Conservation (phyloP, 176 grass and related monocot genomes). For the Oryza longistaminata region DNA sequence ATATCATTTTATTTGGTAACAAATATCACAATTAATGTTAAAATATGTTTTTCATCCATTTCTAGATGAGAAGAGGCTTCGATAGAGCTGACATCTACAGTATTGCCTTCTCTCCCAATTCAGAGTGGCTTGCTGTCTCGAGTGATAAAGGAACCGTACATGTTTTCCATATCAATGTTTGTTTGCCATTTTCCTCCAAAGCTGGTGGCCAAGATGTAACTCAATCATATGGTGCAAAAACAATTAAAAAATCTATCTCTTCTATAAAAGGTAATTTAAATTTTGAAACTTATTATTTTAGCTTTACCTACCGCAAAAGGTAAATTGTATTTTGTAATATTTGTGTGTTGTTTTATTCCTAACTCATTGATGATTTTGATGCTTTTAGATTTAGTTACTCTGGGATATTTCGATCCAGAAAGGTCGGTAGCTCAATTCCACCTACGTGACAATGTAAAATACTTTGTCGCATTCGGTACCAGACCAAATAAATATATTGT, state of each 20-base stretch:
- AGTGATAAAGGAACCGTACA: slow-evolving; percentile 86
- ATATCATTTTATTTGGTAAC: too few species aligned
- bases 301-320: not conserved
- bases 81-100: slow-evolving; percentile 71
- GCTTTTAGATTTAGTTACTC: slow-evolving; percentile 43
- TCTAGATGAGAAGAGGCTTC: slow-evolving; percentile 67
- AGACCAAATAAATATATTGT: slow-evolving; percentile 59
- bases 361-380: not conserved
- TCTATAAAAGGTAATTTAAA: slow-evolving; percentile 50
- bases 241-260: slow-evolving; percentile 31
- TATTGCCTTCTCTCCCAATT: slow-evolving; percentile 69
- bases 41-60: not conserved
- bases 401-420: slow-evolving; percentile 75
- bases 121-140: slow-evolving; percentile 70
- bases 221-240: not conserved
- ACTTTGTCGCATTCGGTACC: slow-evolving; percentile 63
- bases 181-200: slow-evolving; percentile 18
- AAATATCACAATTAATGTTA: too few species aligned
- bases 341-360: not conserved
- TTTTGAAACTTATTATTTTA: not conserved
- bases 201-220: not conserved
- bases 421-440: slow-evolving; percentile 66
- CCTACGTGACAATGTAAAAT: slow-evolving; percentile 54
- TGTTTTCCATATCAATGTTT: slow-evolving; percentile 51
- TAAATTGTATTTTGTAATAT: not conserved